These are phyloP conservation scores for Mallotus repandus DNA, from an alignment of 441 rosid genomes.

Conservation along the genomic window DNA sequence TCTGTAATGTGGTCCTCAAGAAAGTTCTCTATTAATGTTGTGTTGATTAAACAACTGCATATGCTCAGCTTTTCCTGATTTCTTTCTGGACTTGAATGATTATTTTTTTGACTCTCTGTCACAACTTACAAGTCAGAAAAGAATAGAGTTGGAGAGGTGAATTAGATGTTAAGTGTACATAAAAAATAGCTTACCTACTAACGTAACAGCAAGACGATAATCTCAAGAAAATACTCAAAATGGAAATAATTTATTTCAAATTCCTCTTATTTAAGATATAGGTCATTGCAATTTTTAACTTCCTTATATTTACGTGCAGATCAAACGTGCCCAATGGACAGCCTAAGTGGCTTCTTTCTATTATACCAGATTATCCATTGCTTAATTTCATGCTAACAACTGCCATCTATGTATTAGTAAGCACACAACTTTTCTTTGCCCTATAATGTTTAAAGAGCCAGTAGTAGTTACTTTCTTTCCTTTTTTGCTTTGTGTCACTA, in stretches of 20 bases:
- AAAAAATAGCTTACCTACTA: background rate
- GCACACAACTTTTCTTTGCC: slow-evolving; percentile 20
- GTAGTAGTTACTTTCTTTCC: slow-evolving; percentile 2
- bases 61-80: background rate
- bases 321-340: slow-evolving; percentile 84
- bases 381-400: slow-evolving; percentile 96
- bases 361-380: slow-evolving; percentile 93
- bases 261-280: background rate
- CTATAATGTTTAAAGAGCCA: background rate
- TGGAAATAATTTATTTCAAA: background rate
- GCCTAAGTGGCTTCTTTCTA: slow-evolving; percentile 92
- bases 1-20: no score
- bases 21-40: background rate
- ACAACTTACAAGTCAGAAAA: background rate
- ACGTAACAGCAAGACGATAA: background rate
- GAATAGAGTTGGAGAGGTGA: background rate
- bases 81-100: slow-evolving; percentile 2
- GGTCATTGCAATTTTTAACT: slow-evolving; percentile 11
- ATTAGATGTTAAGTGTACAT: background rate
- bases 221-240: background rate
- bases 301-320: slow-evolving; percentile 41
- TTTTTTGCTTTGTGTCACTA: background rate
- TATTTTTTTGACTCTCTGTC: background rate
- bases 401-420: slow-evolving; percentile 81
- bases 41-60: background rate